Evolutionary conservation across 805 yeast species (phyloP).

Genomic region (Ogataea pignaliae): DNA sequence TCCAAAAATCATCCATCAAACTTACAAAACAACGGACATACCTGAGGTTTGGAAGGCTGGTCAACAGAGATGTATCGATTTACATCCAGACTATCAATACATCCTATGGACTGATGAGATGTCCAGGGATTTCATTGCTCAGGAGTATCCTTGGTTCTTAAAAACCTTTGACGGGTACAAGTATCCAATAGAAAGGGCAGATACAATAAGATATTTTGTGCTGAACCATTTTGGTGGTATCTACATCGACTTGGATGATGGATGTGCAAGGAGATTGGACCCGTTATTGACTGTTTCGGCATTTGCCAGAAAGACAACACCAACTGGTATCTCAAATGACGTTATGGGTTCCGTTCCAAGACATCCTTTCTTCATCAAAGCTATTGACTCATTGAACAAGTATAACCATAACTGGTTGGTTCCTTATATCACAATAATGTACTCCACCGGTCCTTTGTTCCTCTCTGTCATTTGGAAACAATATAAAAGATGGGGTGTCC

Average conservation of each 20-base stretch:
- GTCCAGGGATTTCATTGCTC: slow-evolving; percentile 72
- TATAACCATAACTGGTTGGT: slow-evolving; percentile 75
- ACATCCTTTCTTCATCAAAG: slow-evolving; percentile 80
- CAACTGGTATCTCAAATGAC: slow-evolving; percentile 90
- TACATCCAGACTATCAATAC: slow-evolving; percentile 86
- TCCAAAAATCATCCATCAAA: slow-evolving; percentile 91
- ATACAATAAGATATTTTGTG: slow-evolving; percentile 84
- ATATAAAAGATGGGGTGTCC: slow-evolving; percentile 75
- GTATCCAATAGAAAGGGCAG: slow-evolving; percentile 85
- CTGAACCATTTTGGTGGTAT: slow-evolving; percentile 83
- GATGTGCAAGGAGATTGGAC: slow-evolving; percentile 74
- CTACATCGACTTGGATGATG: slow-evolving; percentile 87
- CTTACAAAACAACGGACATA: slow-evolving; percentile 72
- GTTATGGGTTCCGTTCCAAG: slow-evolving; percentile 86
- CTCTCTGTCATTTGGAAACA: slow-evolving; percentile 84
- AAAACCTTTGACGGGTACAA: slow-evolving; percentile 71
- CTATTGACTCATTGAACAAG: slow-evolving; percentile 55
- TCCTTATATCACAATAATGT: slow-evolving; percentile 90
- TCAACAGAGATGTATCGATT: slow-evolving; percentile 67
- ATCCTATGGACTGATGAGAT: slow-evolving; percentile 86
- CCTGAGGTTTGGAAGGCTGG: slow-evolving; percentile 82
- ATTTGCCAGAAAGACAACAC: slow-evolving; percentile 79
- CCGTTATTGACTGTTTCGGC: slow-evolving; percentile 80
- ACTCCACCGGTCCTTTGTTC: slow-evolving; percentile 87
- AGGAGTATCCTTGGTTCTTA: slow-evolving; percentile 84